These are phyloP conservation scores for Pseudogymnoascus sp. DNA, from an alignment of 2,329 filamentous ascomycete genomes.

Conservation along the genomic window DNA sequence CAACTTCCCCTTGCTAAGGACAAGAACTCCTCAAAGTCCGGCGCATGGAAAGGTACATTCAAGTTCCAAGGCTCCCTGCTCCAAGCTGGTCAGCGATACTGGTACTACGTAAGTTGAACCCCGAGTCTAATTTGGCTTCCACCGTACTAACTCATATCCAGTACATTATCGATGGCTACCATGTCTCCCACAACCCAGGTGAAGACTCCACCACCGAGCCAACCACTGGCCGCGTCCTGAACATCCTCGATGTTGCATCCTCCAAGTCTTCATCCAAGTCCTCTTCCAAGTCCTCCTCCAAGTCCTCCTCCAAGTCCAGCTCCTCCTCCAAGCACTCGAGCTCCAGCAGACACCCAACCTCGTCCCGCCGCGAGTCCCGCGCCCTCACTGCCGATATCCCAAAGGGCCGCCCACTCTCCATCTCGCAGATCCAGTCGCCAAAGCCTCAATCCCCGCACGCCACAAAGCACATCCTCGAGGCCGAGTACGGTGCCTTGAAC, in stretches of 20 bases:
- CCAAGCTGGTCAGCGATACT: conserved; percentile 87
- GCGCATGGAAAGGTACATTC: conserved; percentile 93
- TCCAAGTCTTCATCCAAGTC: conserved; percentile 39
- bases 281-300: conserved; percentile 33
- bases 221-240: conserved; percentile 92
- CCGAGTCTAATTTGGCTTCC: background rate
- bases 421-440: conserved; percentile 83
- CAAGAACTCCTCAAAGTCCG: conserved; percentile 71
- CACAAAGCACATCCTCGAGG: conserved; percentile 77
- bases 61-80: conserved; percentile 84
- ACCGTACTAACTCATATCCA: conserved; percentile 14
- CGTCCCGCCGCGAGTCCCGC: conserved; percentile 31
- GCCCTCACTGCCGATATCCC: conserved; percentile 59
- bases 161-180: conserved; percentile 99
- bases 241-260: conserved; percentile 84
- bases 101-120: conserved; percentile 70
- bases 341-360: conserved; percentile 40
- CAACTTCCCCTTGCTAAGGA: conserved; percentile 94
- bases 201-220: conserved; percentile 85
- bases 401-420: conserved; percentile 81
- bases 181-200: conserved; percentile 92
- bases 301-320: conserved; percentile 34
- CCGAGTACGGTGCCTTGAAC: conserved; percentile 57
- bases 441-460: conserved; percentile 84
- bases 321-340: conserved; percentile 35